A percentile compares a stretch with the other conserved stretches of the same genome.
phyloP scores from a whole-genome alignment of 805 yeast genomes.

The Yamadazyma nakazawae region DNA sequence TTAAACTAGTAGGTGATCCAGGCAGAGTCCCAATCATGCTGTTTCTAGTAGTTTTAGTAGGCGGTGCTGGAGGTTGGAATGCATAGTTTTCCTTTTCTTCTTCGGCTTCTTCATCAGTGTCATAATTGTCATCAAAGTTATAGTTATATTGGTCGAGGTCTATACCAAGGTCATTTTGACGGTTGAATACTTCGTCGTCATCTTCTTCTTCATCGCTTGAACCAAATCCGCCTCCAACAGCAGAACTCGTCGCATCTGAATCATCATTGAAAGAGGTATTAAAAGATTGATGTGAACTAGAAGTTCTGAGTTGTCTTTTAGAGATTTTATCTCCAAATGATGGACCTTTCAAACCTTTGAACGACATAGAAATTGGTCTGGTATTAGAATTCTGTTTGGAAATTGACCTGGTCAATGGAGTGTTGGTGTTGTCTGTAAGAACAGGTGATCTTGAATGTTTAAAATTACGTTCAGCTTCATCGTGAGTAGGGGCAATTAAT shows the following conservation, averaged over 20 bases:
- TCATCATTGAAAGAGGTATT: slow-evolving; percentile 36
- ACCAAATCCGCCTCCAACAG: slow-evolving; percentile 42
- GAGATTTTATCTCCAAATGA: slow-evolving; percentile 41
- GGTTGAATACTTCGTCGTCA: slow-evolving; percentile 1
- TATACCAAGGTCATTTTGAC: not conserved
- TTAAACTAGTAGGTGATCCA: slow-evolving; percentile 1
- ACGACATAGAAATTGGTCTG: slow-evolving; percentile 49
- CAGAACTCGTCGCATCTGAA: slow-evolving; percentile 23
- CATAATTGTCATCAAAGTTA: slow-evolving; percentile 7
- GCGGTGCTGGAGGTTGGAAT: slow-evolving; percentile 4
- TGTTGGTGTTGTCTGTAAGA: not conserved
- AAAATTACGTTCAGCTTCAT: not conserved
- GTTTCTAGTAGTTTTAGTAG: slow-evolving; percentile 1
- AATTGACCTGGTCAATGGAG: not conserved
- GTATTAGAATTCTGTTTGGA: slow-evolving; percentile 6
- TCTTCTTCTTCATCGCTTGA: slow-evolving; percentile 22
- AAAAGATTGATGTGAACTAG: slow-evolving; percentile 41
- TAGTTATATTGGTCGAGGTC: not conserved
- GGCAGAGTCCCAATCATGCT: not conserved
- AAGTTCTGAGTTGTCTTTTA: slow-evolving; percentile 27
- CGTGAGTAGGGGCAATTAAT: slow-evolving; percentile 11
- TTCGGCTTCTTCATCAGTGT: slow-evolving; percentile 8
- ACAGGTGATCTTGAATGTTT: slow-evolving; percentile 2
- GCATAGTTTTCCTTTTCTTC: slow-evolving; percentile 3
- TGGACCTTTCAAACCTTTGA: slow-evolving; percentile 62